Conservation (phyloP, 176 grass and related monocot species). For the Triticum urartu region DNA sequence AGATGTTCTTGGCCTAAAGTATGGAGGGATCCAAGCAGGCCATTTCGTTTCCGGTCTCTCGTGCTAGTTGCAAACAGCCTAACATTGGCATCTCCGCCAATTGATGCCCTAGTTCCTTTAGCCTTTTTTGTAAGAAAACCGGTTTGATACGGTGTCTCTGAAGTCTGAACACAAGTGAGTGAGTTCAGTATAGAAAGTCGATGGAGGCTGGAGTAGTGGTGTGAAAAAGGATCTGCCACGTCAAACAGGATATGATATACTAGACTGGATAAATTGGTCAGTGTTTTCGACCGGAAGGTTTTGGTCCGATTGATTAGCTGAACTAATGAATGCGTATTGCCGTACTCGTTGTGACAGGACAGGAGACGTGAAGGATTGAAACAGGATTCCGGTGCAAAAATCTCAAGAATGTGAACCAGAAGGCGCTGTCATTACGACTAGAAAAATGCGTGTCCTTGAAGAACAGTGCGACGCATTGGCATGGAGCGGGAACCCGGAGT, state of each 20-base stretch:
- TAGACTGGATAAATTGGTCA: neutral
- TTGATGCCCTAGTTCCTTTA: conserved; percentile 29
- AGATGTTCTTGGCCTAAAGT: neutral
- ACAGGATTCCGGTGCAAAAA: neutral
- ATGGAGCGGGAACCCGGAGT: neutral
- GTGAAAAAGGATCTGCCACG: neutral
- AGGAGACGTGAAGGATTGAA: conserved; percentile 34
- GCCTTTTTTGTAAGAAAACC: neutral
- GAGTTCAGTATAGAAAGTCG: neutral
- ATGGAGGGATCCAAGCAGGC: neutral
- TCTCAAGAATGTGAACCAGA: neutral
- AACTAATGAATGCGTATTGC: neutral
- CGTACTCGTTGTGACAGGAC: conserved; percentile 5
- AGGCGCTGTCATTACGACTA: too few species aligned
- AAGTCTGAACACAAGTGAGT: neutral
- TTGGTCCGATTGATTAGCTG: conserved; percentile 12
- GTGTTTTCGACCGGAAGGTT: neutral
- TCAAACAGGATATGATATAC: conserved; percentile 26
- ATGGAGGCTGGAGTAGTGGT: conserved; percentile 14
- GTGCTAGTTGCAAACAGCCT: conserved; percentile 35
- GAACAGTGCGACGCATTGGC: neutral
- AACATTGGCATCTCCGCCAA: conserved; percentile 39
- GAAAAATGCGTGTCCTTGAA: neutral
- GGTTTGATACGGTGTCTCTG: neutral
- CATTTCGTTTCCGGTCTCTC: neutral